Conservation (phyloP, 2,329 filamentous ascomycete genomes). For the Ophiostoma populinum region DNA sequence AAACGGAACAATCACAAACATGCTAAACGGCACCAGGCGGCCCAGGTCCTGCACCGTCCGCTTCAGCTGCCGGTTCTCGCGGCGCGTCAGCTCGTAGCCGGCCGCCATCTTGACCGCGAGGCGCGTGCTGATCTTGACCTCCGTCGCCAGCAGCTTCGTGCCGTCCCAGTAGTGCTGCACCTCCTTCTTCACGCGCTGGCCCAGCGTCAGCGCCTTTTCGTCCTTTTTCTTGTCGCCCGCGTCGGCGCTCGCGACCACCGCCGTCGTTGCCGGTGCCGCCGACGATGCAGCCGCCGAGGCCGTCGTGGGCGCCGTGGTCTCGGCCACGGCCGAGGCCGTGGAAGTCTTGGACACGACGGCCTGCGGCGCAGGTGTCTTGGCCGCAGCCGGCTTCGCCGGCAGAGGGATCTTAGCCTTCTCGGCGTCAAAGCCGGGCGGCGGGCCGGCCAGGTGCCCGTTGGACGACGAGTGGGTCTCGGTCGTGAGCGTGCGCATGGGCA, state of each 20-base stretch:
- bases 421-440: constrained; percentile 82
- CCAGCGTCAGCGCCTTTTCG: constrained; percentile 72
- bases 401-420: constrained; percentile 77
- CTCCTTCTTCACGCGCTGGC: constrained; percentile 92
- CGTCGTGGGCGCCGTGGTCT: constrained; percentile 12
- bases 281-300: not conserved
- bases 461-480: constrained; percentile 41
- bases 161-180: constrained; percentile 94
- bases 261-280: not conserved
- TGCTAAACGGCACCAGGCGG: constrained; percentile 84
- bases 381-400: constrained; percentile 39
- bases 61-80: constrained; percentile 83
- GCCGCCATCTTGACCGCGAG: constrained; percentile 94
- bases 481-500: constrained; percentile 37
- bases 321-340: constrained; percentile 13
- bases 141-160: constrained; percentile 80
- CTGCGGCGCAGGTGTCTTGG: too few species aligned
- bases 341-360: constrained; percentile 13
- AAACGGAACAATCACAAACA: constrained; percentile 93
- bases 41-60: constrained; percentile 87
- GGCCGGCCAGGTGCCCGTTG: constrained; percentile 33
- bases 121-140: constrained; percentile 82
- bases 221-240: constrained; percentile 34
- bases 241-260: constrained; percentile 4
- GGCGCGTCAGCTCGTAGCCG: constrained; percentile 86